Percentiles rank a stretch among this genome's conserved stretches.
These are phyloP conservation scores for Rutstroemia sp. DNA, from an alignment of 2,329 filamentous ascomycete genomes.

Conservation along the genomic window DNA sequence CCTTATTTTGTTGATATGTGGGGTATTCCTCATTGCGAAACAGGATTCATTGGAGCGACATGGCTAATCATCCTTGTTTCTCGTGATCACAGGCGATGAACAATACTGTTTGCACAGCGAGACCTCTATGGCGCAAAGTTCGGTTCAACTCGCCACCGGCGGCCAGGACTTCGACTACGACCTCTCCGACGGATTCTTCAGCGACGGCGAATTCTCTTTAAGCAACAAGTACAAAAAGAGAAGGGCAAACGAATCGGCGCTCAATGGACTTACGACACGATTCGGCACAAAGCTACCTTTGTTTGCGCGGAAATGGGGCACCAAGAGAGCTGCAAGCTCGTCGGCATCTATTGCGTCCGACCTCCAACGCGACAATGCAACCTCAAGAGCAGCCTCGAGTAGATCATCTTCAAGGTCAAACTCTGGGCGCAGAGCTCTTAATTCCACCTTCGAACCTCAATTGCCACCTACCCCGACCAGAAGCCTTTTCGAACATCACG, in stretches of 20 bases:
- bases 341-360: constrained; percentile 19
- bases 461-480: constrained; percentile 55
- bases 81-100: constrained; percentile 45
- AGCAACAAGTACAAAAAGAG: constrained; percentile 48
- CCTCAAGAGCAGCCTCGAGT: constrained; percentile 60
- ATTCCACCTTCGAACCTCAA: constrained; percentile 41
- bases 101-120: constrained; percentile 50
- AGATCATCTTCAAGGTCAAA: constrained; percentile 72
- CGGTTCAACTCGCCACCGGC: constrained; percentile 32
- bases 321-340: constrained; percentile 36
- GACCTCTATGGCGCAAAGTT: constrained; percentile 26
- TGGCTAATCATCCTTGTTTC: constrained; percentile 15
- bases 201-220: constrained; percentile 50
- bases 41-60: background rate
- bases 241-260: constrained; percentile 50
- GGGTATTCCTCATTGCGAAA: constrained; percentile 4
- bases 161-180: constrained; percentile 54
- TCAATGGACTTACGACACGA: constrained; percentile 56
- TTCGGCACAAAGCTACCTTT: constrained; percentile 53
- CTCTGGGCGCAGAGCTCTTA: constrained; percentile 41
- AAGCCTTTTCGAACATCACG: constrained; percentile 53
- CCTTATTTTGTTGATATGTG: background rate
- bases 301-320: constrained; percentile 46
- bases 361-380: constrained; percentile 19
- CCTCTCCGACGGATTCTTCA: constrained; percentile 52